Evolutionary conservation across 116 monocot species (phyloP).

Genomic region (Iris pallida): DNA sequence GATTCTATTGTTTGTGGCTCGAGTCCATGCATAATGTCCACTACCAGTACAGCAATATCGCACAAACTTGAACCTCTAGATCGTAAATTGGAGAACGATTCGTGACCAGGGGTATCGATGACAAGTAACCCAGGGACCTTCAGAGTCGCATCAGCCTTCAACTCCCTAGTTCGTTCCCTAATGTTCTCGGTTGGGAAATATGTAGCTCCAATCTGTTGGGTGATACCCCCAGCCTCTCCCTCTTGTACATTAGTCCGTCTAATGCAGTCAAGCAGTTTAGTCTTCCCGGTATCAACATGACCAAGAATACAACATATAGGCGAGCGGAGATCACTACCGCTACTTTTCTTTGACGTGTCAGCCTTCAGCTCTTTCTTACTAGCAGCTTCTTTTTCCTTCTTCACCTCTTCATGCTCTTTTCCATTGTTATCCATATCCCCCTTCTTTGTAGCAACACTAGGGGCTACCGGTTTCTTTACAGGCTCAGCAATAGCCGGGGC

Average conservation of each 20-base stretch:
- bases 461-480: conserved; percentile 40
- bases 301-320: conserved; percentile 99
- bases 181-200: conserved; percentile 98
- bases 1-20: conserved; percentile 97
- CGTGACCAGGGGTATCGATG: conserved; percentile 97
- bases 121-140: conserved; percentile 93
- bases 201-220: conserved; percentile 96
- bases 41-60: conserved; percentile 94
- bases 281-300: conserved; percentile 97
- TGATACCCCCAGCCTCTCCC: conserved; percentile 97
- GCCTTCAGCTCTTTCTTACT: conserved; percentile 20
- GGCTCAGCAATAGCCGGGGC: conserved; percentile 32
- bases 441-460: conserved; percentile 24
- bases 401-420: conserved; percentile 22
- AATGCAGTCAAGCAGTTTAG: conserved; percentile 92
- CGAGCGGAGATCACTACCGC: conserved; percentile 58
- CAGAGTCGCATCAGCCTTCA: conserved; percentile 87
- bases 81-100: conserved; percentile 85
- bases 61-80: conserved; percentile 96
- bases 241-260: conserved; percentile 93
- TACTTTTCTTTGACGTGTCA: conserved; percentile 34
- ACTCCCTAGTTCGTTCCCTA: conserved; percentile 90
- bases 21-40: conserved; percentile 98
- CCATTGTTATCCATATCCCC: conserved; percentile 16
- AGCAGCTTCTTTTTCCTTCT: conserved; percentile 26